Percentiles rank a stretch among this genome's conserved stretches.
Conservation (phyloP, 1,139 yeast genomes). For the Spencermartinsiella ligniputridi region DNA sequence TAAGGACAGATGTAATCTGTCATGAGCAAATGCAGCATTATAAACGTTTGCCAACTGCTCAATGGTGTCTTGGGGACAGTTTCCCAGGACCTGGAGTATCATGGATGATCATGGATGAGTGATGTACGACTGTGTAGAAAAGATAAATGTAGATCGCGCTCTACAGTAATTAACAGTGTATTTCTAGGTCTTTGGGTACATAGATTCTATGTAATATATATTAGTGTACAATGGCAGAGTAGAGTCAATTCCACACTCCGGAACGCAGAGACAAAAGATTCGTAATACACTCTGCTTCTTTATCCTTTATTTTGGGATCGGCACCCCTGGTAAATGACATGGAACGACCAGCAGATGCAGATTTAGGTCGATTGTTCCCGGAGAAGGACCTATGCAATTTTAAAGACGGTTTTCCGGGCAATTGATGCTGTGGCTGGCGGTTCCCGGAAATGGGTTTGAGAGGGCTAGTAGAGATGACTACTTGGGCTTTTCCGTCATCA, state of each 20-base stretch:
- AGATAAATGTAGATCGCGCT: no score
- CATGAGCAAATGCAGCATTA: constrained; percentile 6
- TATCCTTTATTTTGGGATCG: constrained; percentile 4
- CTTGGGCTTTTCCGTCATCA: constrained; percentile 35
- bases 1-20: constrained; percentile 9
- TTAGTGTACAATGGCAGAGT: no score
- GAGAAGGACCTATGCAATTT: not conserved
- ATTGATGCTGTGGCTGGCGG: not conserved
- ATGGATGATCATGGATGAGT: no score
- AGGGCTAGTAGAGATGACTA: constrained; percentile 15
- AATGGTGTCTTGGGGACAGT: not conserved
- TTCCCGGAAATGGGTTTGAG: not conserved
- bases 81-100: not conserved
- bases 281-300: constrained; percentile 32
- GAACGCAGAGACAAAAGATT: constrained; percentile 28
- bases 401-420: not conserved
- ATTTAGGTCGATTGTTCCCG: not conserved
- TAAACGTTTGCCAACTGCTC: constrained; percentile 7
- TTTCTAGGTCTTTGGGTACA: no score
- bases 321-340: constrained; percentile 4
- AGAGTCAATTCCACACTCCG: constrained; percentile 26
- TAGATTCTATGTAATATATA: no score
- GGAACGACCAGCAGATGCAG: not conserved
- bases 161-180: no score
- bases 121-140: no score